Conservation (phyloP, 306 rosid genomes). For the Acacia crassicarpa region DNA sequence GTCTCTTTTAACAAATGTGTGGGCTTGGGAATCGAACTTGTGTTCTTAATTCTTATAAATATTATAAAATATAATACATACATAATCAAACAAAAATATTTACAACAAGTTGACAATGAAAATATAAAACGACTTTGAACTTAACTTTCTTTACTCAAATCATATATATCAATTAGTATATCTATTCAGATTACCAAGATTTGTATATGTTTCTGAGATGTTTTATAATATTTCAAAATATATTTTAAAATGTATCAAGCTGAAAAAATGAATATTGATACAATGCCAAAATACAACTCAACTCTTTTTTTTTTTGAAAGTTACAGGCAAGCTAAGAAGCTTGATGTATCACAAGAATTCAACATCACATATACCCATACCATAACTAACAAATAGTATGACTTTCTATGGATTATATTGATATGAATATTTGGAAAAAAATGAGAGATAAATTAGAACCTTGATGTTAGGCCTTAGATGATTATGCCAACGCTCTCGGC, state of each 20-base stretch:
- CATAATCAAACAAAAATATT: neutral
- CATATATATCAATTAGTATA: neutral
- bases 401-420: neutral
- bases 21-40: too few relatives aligned
- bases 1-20: too few relatives aligned
- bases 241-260: neutral
- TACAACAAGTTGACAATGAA: neutral
- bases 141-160: neutral
- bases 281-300: neutral
- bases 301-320: too few relatives aligned
- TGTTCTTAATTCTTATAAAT: too few relatives aligned
- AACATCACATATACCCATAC: neutral
- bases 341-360: neutral
- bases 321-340: too few relatives aligned
- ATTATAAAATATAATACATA: neutral
- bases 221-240: neutral
- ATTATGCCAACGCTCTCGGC: constrained; percentile 96
- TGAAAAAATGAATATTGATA: neutral
- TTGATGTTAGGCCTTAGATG: constrained; percentile 90
- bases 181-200: neutral
- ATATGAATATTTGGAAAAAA: neutral
- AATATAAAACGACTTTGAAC: neutral
- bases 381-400: neutral
- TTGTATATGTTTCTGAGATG: neutral
- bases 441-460: constrained; percentile 40